Evolutionary conservation across 208 protist genomes (phyloP).

Genomic region (Trypanosoma scelopori): DNA sequence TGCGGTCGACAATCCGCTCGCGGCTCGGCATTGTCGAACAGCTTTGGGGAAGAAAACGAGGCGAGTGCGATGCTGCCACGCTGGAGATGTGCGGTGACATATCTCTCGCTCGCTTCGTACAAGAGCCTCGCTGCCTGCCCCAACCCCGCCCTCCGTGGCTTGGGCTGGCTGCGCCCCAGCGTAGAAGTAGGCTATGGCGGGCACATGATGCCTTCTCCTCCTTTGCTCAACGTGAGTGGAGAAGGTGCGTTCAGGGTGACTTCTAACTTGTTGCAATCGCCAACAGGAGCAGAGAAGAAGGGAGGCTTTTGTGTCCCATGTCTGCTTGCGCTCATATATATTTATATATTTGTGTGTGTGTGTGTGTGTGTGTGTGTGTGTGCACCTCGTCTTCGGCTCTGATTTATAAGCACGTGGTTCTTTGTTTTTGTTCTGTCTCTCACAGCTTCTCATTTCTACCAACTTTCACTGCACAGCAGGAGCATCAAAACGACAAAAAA

Average conservation of each 20-base stretch:
- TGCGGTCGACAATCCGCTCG: conserved; percentile 15
- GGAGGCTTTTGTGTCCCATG: neutral
- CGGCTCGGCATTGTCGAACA: conserved; percentile 9
- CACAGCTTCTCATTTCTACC: conserved; percentile 5
- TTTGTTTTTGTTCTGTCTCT: conserved; percentile 29
- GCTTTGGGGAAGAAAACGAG: conserved; percentile 7
- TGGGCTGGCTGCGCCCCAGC: neutral
- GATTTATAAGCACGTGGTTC: neutral
- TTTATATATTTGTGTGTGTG: neutral
- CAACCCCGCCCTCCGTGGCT: neutral
- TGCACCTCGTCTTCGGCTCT: neutral
- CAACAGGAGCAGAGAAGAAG: neutral
- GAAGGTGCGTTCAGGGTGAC: conserved; percentile 1
- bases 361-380: neutral
- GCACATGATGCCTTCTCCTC: neutral
- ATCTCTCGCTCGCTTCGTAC: conserved; percentile 16
- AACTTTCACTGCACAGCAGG: neutral
- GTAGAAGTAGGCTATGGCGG: conserved; percentile 8
- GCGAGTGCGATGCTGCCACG: neutral
- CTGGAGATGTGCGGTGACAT: neutral
- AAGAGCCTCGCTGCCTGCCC: conserved; percentile 15
- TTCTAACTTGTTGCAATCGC: conserved; percentile 1
- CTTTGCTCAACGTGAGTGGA: conserved; percentile 21
- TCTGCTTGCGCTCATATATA: conserved; percentile 12
- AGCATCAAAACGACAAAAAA: too few relatives aligned